These are phyloP conservation scores for Epichloe scottii DNA, from an alignment of 2,329 filamentous ascomycete genomes.

Conservation along the genomic window DNA sequence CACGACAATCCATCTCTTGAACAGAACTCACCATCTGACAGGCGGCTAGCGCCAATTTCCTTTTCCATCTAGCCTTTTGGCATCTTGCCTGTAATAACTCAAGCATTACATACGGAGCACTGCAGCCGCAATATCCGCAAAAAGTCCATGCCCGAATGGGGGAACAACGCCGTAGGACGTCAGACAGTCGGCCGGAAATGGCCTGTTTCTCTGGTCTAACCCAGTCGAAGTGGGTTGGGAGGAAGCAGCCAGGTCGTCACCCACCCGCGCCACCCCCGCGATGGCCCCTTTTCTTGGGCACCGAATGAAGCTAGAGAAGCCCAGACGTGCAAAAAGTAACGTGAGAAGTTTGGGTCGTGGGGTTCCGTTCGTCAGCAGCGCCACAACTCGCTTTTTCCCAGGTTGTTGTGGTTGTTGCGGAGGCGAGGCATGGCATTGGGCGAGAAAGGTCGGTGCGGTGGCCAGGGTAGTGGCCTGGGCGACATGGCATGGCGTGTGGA, in stretches of 20 bases:
- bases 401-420: background rate
- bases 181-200: background rate
- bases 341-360: background rate
- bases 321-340: background rate
- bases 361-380: background rate
- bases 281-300: background rate
- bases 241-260: too few species aligned
- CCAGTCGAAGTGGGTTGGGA: too few species aligned
- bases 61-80: too few species aligned
- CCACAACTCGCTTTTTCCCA: background rate
- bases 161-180: background rate
- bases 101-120: too few species aligned
- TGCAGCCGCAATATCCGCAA: background rate
- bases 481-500: background rate
- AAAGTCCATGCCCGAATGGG: background rate
- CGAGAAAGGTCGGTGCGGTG: background rate
- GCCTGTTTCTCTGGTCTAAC: background rate
- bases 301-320: too few species aligned
- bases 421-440: background rate
- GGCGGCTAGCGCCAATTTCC: too few species aligned
- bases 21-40: too few species aligned
- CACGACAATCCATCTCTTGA: too few species aligned
- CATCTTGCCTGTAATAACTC: too few species aligned
- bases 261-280: background rate
- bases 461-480: background rate